A percentile compares a stretch with the other conserved stretches of the same genome.
These are phyloP conservation scores for Tylopilus sp. DNA, from an alignment of 768 basidiomycete species.

Conservation along the genomic window DNA sequence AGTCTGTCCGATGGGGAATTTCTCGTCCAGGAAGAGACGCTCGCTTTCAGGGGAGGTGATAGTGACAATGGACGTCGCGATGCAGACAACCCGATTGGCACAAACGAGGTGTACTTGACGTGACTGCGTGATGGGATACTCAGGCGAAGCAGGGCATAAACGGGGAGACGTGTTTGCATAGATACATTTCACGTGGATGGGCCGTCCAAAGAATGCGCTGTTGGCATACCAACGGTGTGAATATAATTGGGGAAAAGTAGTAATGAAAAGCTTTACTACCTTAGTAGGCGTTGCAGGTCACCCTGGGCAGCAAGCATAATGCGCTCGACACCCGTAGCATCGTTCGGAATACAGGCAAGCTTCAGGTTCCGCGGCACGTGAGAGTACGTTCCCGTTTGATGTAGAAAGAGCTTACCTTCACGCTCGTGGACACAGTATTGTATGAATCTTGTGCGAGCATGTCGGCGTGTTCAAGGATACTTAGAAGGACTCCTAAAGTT, in stretches of 20 bases:
- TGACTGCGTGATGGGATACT: constrained; percentile 54
- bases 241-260: background rate
- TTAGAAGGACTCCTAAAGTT: background rate
- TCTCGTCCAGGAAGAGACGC: constrained; percentile 61
- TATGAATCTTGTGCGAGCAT: constrained; percentile 27
- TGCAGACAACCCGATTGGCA: constrained; percentile 49
- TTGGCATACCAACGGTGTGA: background rate
- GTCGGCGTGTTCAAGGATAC: background rate
- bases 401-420: constrained; percentile 17
- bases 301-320: constrained; percentile 68
- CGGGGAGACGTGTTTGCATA: constrained; percentile 46
- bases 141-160: constrained; percentile 39
- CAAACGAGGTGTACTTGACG: constrained; percentile 67
- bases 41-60: constrained; percentile 56
- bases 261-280: constrained; percentile 36
- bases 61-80: constrained; percentile 63
- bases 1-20: constrained; percentile 67
- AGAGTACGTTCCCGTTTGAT: background rate
- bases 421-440: constrained; percentile 22
- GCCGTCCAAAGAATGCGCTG: constrained; percentile 64
- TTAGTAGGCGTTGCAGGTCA: constrained; percentile 65
- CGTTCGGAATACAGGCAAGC: constrained; percentile 22
- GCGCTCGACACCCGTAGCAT: constrained; percentile 56
- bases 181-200: constrained; percentile 56
- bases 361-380: background rate